These are phyloP conservation scores for Scedosporium boydii DNA, from an alignment of 2,329 filamentous ascomycete species.

Conservation along the genomic window DNA sequence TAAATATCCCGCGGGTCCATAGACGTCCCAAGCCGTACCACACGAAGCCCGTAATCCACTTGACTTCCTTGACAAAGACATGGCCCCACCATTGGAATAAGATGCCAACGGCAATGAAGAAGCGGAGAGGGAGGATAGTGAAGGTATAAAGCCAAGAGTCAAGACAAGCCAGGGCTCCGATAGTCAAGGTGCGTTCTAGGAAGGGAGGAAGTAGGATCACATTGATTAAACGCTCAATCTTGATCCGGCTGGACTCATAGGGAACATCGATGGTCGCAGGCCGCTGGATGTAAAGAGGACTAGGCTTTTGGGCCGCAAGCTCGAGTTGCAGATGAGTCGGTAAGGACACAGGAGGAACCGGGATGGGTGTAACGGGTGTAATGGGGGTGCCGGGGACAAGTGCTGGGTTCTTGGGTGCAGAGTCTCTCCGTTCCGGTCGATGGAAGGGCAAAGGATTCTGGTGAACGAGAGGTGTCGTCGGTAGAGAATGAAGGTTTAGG, in stretches of 20 bases:
- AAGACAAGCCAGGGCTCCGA: constrained; percentile 82
- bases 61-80: constrained; percentile 60
- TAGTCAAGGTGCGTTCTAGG: constrained; percentile 75
- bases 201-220: constrained; percentile 74
- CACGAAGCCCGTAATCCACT: constrained; percentile 66
- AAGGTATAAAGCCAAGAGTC: constrained; percentile 97
- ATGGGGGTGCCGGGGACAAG: background rate
- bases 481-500: background rate
- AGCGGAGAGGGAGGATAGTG: constrained; percentile 85
- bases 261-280: constrained; percentile 50
- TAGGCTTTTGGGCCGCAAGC: constrained; percentile 51
- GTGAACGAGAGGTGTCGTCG: background rate
- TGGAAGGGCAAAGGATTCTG: background rate
- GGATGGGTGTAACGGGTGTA: constrained; percentile 10
- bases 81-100: constrained; percentile 70
- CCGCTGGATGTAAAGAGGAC: constrained; percentile 56
- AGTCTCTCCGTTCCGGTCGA: constrained; percentile 6
- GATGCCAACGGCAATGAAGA: constrained; percentile 69
- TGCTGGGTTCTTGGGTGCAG: constrained; percentile 2
- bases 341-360: constrained; percentile 54
- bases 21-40: constrained; percentile 71
- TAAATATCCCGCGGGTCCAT: constrained; percentile 43
- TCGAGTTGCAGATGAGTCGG: constrained; percentile 57
- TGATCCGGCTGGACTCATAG: constrained; percentile 87
- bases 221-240: constrained; percentile 84